A percentile compares a stretch with the other conserved stretches of the same genome.
Conservation (phyloP, 2,329 filamentous ascomycete species). For the Fusarium vanettenii region DNA sequence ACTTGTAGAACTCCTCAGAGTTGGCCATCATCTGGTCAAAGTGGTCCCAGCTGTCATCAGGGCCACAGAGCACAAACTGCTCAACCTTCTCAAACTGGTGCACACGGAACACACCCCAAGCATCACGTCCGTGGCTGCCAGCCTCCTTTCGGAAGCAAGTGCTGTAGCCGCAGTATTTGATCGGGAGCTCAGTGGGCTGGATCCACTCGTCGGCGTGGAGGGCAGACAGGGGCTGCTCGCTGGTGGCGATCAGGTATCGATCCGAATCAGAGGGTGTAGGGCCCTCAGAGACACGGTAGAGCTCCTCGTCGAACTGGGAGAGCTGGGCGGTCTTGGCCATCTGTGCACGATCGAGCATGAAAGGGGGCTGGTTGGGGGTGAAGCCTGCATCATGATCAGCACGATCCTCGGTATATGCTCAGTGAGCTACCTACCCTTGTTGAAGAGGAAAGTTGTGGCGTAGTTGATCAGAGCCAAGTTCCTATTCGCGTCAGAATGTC, state of each 20-base stretch:
- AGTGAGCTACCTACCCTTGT: constrained; percentile 33
- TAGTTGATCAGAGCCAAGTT: constrained; percentile 97
- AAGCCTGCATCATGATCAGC: constrained; percentile 65
- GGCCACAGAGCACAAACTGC: constrained; percentile 84
- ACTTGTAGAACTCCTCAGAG: constrained; percentile 96
- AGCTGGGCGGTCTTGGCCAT: constrained; percentile 99
- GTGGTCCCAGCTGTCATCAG: constrained; percentile 90
- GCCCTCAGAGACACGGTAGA: constrained; percentile 95
- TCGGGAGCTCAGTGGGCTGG: constrained; percentile 83
- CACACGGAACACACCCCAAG: constrained; percentile 97
- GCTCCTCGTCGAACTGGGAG: constrained; percentile 95
- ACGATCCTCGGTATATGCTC: background rate
- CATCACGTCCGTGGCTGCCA: constrained; percentile 85
- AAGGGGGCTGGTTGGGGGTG: constrained; percentile 85
- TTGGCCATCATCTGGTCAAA: constrained; percentile 93
- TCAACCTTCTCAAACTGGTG: constrained; percentile 98
- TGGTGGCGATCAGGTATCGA: constrained; percentile 84
- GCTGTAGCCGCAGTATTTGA: constrained; percentile 85
- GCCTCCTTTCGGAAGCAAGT: constrained; percentile 98
- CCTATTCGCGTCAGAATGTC: constrained; percentile 33
- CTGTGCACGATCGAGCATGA: constrained; percentile 93
- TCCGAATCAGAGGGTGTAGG: constrained; percentile 88
- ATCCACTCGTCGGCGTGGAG: constrained; percentile 97
- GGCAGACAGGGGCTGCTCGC: constrained; percentile 93
- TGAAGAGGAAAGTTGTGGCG: constrained; percentile 83